Base-by-base conservation (phyloP, 2,329 filamentous ascomycete genomes). In the Fusarium redolens region DNA sequence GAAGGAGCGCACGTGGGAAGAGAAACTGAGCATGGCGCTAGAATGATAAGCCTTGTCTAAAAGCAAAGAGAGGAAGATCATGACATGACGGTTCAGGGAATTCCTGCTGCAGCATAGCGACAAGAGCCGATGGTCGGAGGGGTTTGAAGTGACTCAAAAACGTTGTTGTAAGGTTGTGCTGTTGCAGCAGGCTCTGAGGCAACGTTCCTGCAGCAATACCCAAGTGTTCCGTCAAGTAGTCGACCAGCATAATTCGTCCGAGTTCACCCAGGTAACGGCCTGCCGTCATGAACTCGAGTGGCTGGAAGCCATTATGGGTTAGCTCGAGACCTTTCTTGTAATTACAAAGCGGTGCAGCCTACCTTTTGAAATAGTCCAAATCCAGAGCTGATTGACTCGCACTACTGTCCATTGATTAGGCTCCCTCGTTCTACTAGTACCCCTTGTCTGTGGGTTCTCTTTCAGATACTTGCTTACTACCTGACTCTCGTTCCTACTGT, bases 351-450 rank as follows among this genome's bases (percentile, higher is more conserved):
- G 35, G 20, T 43, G 8, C 45, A 51, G 15, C 55, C 3, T 52
- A 60, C 61, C 44, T 9, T 62, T 10, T 5, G 30, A 20, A 33
- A 65, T n/a, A 1, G 59, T 41, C 59, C 63, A 66, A 4, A 40
- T 51, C 59, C 59, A 66, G 1, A 66, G 25, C 18, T 66, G 63
- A 2, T 64, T 64, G 1, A 66, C 38, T 3, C 59, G 59, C 1
- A 66, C 5, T 1, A 60, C 22, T 2, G 30, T 40, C 61, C 15
- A 37, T 5, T 25, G 38, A 33, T 20, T 41, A 4, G 17, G 18
- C 12, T 25, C 22, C 11, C 7, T 8, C 1, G 7, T 9, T 20
- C 3, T 18, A 38, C 5, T 3, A 4, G 7, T 3, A 4, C 5
- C 4, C 9, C 30, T 35, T 7, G 15, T 4, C 18, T 37, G 6